These are phyloP conservation scores for Aurantiochytrium sp. DNA, from an alignment of 108 stramenopile genomes.

Conservation along the genomic window DNA sequence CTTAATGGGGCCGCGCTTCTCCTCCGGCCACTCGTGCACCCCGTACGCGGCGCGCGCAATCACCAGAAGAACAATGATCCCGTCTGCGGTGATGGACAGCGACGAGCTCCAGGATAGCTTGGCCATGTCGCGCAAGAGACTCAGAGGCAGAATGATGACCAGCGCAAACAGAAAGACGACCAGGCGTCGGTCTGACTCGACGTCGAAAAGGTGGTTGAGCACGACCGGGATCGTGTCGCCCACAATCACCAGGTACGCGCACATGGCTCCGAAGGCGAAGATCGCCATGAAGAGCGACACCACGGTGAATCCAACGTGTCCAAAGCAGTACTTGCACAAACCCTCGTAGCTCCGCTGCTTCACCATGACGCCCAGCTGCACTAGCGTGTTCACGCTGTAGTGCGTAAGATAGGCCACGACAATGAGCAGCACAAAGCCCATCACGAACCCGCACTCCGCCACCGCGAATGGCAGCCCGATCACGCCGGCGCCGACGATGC, in stretches of 20 bases:
- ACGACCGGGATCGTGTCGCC: constrained; percentile 35
- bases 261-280: constrained; percentile 51
- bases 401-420: constrained; percentile 36
- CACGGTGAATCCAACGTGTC: constrained; percentile 34
- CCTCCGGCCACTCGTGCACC: background rate
- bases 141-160: constrained; percentile 41
- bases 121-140: constrained; percentile 32
- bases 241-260: constrained; percentile 52
- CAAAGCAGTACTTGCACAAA: constrained; percentile 37
- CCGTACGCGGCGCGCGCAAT: background rate
- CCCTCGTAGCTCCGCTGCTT: constrained; percentile 50
- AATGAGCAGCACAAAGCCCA: constrained; percentile 28
- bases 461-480: constrained; percentile 56
- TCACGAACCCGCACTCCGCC: constrained; percentile 39
- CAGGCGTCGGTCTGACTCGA: background rate
- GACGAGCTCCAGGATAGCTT: constrained; percentile 38
- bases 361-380: constrained; percentile 37
- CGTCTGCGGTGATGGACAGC: constrained; percentile 40
- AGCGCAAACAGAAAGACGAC: constrained; percentile 25
- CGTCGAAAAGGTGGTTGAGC: background rate
- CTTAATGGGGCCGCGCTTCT: background rate
- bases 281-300: constrained; percentile 41
- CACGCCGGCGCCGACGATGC: constrained; percentile 57
- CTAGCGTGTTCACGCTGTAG: constrained; percentile 43
- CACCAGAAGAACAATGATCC: constrained; percentile 14